These are phyloP conservation scores for Arthrobotrys entomopaga DNA, from an alignment of 2,329 filamentous ascomycete species.

Conservation along the genomic window DNA sequence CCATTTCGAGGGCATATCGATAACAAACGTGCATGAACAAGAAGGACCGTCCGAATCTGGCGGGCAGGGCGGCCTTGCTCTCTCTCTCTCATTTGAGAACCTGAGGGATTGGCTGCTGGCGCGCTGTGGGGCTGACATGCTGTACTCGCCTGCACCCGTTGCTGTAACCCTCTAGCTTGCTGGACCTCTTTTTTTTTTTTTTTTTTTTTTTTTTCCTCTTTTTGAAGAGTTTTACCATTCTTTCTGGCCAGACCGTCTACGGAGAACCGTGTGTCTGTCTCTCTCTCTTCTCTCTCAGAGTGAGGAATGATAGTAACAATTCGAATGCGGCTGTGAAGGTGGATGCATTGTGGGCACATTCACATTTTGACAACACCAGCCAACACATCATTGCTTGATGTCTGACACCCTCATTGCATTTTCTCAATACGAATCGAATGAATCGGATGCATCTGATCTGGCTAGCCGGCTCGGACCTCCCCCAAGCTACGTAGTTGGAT, in stretches of 20 bases:
- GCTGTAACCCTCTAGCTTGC: background rate
- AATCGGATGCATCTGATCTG: conserved; percentile 4
- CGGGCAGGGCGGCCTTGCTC: no score
- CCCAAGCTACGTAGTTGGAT: background rate
- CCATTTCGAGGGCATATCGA: conserved; percentile 31
- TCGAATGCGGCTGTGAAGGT: conserved; percentile 19
- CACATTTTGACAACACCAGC: conserved; percentile 40
- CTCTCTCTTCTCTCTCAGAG: background rate
- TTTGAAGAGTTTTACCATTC: background rate
- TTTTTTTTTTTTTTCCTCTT: background rate
- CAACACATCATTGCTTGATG: conserved; percentile 48
- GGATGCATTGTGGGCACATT: background rate
- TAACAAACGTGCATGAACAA: conserved; percentile 38
- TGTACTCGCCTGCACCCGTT: conserved; percentile 41
- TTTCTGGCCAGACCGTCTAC: background rate
- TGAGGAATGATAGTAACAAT: background rate
- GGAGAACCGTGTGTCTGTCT: no score
- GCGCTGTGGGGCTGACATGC: conserved; percentile 51
- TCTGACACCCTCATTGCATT: conserved; percentile 45
- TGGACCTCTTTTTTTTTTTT: no score
- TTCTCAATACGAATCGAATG: background rate
- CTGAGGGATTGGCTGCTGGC: conserved; percentile 41
- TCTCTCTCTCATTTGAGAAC: no score
- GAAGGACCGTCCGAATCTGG: conserved; percentile 24
- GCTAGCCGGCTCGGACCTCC: conserved; percentile 1